phyloP scores from a whole-genome alignment of 2,329 filamentous ascomycete genomes.

The Fusarium nematophilum region DNA sequence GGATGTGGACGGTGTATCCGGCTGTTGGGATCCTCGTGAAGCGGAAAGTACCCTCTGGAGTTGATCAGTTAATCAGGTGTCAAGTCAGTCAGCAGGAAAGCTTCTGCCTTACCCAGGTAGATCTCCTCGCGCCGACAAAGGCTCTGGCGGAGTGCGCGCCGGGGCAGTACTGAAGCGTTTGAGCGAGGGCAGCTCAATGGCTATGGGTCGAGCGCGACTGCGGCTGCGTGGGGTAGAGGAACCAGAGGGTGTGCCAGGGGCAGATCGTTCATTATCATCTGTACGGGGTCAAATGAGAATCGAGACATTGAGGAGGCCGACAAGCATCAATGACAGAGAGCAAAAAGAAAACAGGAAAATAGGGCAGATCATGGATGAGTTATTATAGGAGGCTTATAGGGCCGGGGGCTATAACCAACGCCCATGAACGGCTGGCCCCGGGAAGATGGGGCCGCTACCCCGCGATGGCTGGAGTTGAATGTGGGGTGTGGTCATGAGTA shows the following conservation, averaged over 20 bases:
- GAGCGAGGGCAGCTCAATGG: slow-evolving; percentile 61
- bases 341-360: slow-evolving; percentile 30
- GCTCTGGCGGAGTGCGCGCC: slow-evolving; percentile 58
- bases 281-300: slow-evolving; percentile 1
- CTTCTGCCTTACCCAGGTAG: slow-evolving; percentile 63
- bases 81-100: background rate
- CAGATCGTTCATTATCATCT: slow-evolving; percentile 35
- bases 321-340: slow-evolving; percentile 25
- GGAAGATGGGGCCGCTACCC: slow-evolving; percentile 40
- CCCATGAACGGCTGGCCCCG: slow-evolving; percentile 32
- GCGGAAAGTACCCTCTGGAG: slow-evolving; percentile 68
- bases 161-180: slow-evolving; percentile 55
- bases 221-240: slow-evolving; percentile 37
- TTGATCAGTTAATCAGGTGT: slow-evolving; percentile 7
- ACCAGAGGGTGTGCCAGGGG: slow-evolving; percentile 33
- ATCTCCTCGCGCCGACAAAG: slow-evolving; percentile 69
- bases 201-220: slow-evolving; percentile 60
- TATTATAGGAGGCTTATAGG: slow-evolving; percentile 28
- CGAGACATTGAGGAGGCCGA: background rate
- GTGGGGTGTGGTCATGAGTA: slow-evolving; percentile 35
- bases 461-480: slow-evolving; percentile 37
- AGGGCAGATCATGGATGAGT: slow-evolving; percentile 24
- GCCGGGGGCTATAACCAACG: slow-evolving; percentile 16
- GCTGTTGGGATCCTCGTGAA: slow-evolving; percentile 65
- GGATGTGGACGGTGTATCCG: slow-evolving; percentile 63